Evolutionary conservation across 768 basidiomycete genomes (phyloP), one percentile per base, ranked within the genome.

Genomic region (Hypsizygus marmoreus): DNA sequence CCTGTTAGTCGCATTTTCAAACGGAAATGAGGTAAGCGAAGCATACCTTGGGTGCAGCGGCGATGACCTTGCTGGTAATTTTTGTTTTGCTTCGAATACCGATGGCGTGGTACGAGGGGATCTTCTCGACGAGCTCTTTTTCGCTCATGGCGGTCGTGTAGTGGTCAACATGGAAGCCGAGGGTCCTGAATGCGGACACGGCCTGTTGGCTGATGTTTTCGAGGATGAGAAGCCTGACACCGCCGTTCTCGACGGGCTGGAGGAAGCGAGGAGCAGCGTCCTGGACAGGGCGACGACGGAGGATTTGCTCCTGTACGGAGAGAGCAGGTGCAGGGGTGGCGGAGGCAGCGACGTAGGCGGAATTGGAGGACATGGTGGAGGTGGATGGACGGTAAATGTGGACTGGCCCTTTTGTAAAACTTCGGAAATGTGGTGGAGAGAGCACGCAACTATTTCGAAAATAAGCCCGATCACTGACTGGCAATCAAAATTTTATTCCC

Each of bases 21-120:
- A 24, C 12, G 25, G 40, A 29, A 19, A 12, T 29, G 31, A 43
- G 17, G 37, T n/a, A 22, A 16, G 33, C 4, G 11, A 47, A 33
- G 59, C 80, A 38, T 60, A 87, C 95, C 78, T 91, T 92, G 42
- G 84, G 69, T 4, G 91, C 91, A 10, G 91, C 88, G 56, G 88
- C 84, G 60, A 99, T 80, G 12, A 99, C 88, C 31, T 81, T 81
- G 38, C 86, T 81, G 4, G 97, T 98, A 57, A 99, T 90, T 71
- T 90, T 97, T 41, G 97, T 99, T 70, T 99, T 99, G 73, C 88
- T 91, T 39, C 97, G 85, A 64, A 99, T 99, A 43, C 97, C 97
- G 53, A 99, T 82, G 47, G 88, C 95, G 60, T 97, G 91, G 68
- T 97, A 98, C 3, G 76, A 69, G 48, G 84, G 80, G 33, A 93